Evolutionary conservation across 345 rosid genomes (phyloP), one percentile per base, ranked within the genome.

Genomic region (Erysimum cheiranthoides): DNA sequence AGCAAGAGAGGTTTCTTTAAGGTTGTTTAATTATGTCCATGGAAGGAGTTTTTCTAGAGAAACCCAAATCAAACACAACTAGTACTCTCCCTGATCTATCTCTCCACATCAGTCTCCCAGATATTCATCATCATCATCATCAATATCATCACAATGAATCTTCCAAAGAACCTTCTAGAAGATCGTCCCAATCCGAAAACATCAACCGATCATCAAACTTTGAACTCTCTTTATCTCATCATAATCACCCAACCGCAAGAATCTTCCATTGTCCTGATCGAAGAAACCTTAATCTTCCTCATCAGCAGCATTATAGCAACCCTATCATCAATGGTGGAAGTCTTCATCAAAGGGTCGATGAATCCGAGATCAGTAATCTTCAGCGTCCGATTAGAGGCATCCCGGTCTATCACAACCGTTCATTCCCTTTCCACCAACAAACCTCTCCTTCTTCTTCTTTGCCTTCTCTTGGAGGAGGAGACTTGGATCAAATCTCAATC

Each of bases 341-440:
- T 53, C 64, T 43, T 50, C 78, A 46, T 47, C 71, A 65, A 74
- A 74, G 79, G 14, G 57, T 68, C n/a, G 64, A 69, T 70, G 80
- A 76, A 57, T 65, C 76, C 42, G 71, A 71, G 60, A 56, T 64
- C 5, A 64, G 28, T 64, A 86, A 82, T 25, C 82, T 85, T 51
- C 54, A 82, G 50, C 83, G 89, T 80, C 93, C 96, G 9, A 89
- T 91, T 54, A 89, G 87, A 76, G 96, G 96, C 65, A 87, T 89
- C 78, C 96, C 96, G 3, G 88, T 91, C 4, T 87, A 91, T 77
- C 96, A 86, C 75, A 91, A 80, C 86, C 87, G 89, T 58, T 75
- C 89, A 28, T 82, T 87, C 61, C 96, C 92, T 27, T 85, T 86
- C 49, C 82, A 88, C 51, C 89, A 88, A 42, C 90, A 83, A 73